Percentiles rank a stretch among this genome's conserved stretches.
Evolutionary conservation across 148 eudicot species (phyloP).

Genomic region (Linanthus parryae): DNA sequence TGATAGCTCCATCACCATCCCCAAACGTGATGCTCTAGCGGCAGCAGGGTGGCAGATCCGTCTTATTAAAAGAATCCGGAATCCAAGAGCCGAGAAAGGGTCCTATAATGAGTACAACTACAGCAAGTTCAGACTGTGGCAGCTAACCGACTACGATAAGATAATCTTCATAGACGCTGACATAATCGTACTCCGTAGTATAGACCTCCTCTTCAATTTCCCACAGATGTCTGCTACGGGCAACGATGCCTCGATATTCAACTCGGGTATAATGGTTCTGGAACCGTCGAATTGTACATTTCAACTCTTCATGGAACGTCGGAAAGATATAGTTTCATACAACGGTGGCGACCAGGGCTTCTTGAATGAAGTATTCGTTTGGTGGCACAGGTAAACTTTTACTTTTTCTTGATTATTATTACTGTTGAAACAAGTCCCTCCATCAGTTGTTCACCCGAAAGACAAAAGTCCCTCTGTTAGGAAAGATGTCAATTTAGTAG

Average conservation of each 20-base stretch:
- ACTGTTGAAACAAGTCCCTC: too few species aligned
- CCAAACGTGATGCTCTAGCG: slow-evolving; percentile 50
- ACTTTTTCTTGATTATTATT: too few species aligned
- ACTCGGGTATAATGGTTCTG: slow-evolving; percentile 87
- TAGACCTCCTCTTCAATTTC: slow-evolving; percentile 72
- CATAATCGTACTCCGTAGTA: slow-evolving; percentile 52
- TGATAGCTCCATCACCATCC: slow-evolving; percentile 60
- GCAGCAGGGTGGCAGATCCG: slow-evolving; percentile 78
- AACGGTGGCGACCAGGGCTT: slow-evolving; percentile 98
- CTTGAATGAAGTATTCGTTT: slow-evolving; percentile 80
- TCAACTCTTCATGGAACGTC: slow-evolving; percentile 46
- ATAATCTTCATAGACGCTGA: slow-evolving; percentile 85
- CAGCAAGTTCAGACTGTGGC: slow-evolving; percentile 91
- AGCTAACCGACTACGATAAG: slow-evolving; percentile 70
- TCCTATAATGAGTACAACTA: slow-evolving; percentile 94
- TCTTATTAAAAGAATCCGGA: slow-evolving; percentile 69
- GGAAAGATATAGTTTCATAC: slow-evolving; percentile 57
- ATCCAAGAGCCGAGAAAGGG: slow-evolving; percentile 59
- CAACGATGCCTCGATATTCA: slow-evolving; percentile 73
- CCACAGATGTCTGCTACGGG: slow-evolving; percentile 83
- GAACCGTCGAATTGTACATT: slow-evolving; percentile 95
- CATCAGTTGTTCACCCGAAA: too few species aligned
- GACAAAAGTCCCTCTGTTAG: too few species aligned
- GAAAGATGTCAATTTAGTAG: too few species aligned
- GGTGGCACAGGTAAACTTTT: too few species aligned